Evolutionary conservation across 306 rosid genomes (phyloP).

Genomic region (Arachis hypogaea): DNA sequence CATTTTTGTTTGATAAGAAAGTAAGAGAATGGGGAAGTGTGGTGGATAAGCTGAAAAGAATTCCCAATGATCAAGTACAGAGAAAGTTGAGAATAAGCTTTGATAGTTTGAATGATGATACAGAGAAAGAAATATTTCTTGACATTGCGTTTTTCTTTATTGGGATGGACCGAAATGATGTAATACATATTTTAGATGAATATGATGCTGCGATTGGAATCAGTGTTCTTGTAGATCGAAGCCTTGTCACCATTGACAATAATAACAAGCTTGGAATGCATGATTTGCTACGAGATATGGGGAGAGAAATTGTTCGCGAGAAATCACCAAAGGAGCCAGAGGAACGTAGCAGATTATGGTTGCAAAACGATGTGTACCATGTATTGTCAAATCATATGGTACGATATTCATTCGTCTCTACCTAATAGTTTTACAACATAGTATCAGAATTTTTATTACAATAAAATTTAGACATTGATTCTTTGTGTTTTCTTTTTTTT

Average conservation of each 20-base stretch:
- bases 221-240: slow-evolving; percentile 8
- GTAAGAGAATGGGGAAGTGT: not conserved
- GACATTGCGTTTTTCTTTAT: slow-evolving; percentile 39
- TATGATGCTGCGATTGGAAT: slow-evolving; percentile 26
- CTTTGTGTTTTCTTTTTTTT: not conserved
- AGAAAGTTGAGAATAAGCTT: slow-evolving; percentile 31
- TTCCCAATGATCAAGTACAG: slow-evolving; percentile 32
- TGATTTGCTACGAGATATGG: slow-evolving; percentile 37
- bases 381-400: not conserved
- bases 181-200: not conserved
- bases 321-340: slow-evolving; percentile 9
- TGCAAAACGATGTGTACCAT: slow-evolving; percentile 14
- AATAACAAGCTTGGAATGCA: slow-evolving; percentile 42
- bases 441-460: too few relatives aligned
- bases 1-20: slow-evolving; percentile 1
- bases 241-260: slow-evolving; percentile 7
- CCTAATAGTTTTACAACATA: too few relatives aligned
- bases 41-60: slow-evolving; percentile 10
- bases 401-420: too few relatives aligned
- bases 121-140: slow-evolving; percentile 20
- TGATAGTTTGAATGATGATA: slow-evolving; percentile 11
- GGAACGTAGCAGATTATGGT: slow-evolving; percentile 36
- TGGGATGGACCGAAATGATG: slow-evolving; percentile 27
- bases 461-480: too few relatives aligned
- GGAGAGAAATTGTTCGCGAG: slow-evolving; percentile 33